These are phyloP conservation scores for Phyllosticta paracitricarpa DNA, from an alignment of 2,329 filamentous ascomycete genomes.

Conservation along the genomic window DNA sequence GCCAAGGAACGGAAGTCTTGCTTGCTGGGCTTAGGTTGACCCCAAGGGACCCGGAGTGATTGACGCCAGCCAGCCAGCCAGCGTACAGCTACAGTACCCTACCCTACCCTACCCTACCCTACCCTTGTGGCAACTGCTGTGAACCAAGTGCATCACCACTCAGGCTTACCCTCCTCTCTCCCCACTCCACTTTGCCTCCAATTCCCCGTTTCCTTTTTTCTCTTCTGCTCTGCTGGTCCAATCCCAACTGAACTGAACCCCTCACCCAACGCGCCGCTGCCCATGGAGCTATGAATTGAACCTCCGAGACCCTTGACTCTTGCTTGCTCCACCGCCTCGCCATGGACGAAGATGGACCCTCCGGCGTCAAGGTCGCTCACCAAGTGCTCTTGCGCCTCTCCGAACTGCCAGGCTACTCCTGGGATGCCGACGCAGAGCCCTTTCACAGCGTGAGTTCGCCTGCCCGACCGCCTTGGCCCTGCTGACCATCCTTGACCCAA, in stretches of 20 bases:
- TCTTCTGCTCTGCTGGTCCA: not conserved
- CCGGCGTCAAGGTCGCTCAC: constrained; percentile 18
- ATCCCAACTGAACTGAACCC: not conserved
- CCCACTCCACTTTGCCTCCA: not conserved
- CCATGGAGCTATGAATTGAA: constrained; percentile 6
- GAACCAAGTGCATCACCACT: not conserved
- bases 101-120: too few species aligned
- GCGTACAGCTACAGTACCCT: too few species aligned
- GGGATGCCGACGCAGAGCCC: constrained; percentile 32
- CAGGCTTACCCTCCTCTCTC: not conserved
- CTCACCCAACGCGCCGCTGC: not conserved
- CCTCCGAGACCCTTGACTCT: not conserved
- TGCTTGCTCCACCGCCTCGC: not conserved
- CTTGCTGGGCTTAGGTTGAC: not conserved
- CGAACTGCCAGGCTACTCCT: constrained; percentile 30
- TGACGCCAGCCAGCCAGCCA: not conserved
- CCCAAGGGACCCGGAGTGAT: not conserved
- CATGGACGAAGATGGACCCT: constrained; percentile 7
- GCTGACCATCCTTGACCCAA: constrained; percentile 22
- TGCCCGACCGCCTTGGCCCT: not conserved
- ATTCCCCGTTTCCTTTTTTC: not conserved
- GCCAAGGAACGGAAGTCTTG: not conserved
- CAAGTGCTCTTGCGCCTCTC: constrained; percentile 25
- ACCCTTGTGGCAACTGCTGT: not conserved
- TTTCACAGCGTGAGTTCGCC: constrained; percentile 35